Conservation (phyloP, 177 flowering plant species). For the Vitis hybrid region DNA sequence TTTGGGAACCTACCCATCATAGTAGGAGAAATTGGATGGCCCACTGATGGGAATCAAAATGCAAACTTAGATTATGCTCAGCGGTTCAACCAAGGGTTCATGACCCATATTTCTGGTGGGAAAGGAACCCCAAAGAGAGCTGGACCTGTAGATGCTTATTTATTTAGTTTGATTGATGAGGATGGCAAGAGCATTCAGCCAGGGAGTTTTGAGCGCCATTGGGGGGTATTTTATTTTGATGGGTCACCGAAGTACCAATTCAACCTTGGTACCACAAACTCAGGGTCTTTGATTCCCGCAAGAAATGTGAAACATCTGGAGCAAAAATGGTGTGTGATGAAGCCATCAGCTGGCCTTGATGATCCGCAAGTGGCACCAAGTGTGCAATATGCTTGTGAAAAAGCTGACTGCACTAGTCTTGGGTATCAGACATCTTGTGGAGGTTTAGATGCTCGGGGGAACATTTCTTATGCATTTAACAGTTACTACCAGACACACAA, state of each 20-base stretch:
- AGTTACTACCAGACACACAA: constrained; percentile 68
- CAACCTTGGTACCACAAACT: constrained; percentile 63
- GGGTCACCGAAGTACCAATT: constrained; percentile 69
- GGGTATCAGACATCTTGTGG: constrained; percentile 76
- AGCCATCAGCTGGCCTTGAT: constrained; percentile 51
- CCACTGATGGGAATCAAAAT: constrained; percentile 82
- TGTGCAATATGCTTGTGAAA: constrained; percentile 74
- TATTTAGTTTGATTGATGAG: constrained; percentile 85
- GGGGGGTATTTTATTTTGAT: constrained; percentile 74
- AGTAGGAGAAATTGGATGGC: constrained; percentile 94
- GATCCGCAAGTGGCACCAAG: constrained; percentile 53
- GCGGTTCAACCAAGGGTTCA: constrained; percentile 85
- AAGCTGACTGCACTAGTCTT: constrained; percentile 75
- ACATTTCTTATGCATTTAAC: constrained; percentile 80
- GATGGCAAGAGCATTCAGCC: constrained; percentile 81
- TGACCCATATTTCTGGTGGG: constrained; percentile 53
- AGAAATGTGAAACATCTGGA: constrained; percentile 38
- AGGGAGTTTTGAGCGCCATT: constrained; percentile 85
- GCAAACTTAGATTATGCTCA: constrained; percentile 63
- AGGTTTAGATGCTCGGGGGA: constrained; percentile 51
- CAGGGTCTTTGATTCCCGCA: constrained; percentile 46
- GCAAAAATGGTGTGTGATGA: constrained; percentile 73
- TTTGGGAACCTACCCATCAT: constrained; percentile 65
- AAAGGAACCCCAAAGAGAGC: constrained; percentile 82
- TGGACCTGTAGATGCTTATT: constrained; percentile 65